Percentiles rank a stretch among this genome's conserved stretches.
Conservation (phyloP, 1,284 basidiomycete genomes). For the Quambalaria eucalypti region DNA sequence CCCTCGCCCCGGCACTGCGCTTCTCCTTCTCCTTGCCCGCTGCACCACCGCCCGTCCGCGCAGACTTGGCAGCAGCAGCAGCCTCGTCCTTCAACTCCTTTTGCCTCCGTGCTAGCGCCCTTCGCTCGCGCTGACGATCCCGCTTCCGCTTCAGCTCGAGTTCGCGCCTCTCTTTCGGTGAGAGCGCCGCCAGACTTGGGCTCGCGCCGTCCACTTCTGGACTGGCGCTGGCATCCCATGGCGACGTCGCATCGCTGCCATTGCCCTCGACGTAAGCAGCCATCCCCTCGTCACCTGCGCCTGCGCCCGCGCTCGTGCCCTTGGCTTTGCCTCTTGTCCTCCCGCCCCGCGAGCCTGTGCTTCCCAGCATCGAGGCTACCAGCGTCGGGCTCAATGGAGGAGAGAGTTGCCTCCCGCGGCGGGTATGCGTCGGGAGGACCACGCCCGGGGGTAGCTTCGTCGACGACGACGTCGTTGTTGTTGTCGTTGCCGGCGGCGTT, state of each 20-base stretch:
- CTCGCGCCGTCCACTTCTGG: neutral
- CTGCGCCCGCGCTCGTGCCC: no score
- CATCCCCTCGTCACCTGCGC: no score
- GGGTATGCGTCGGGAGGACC: neutral
- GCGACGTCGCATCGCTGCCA: neutral
- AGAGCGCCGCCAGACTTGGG: neutral
- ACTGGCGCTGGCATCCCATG: neutral
- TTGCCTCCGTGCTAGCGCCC: neutral
- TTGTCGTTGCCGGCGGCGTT: neutral
- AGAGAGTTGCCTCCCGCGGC: neutral
- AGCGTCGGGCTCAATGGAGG: neutral
- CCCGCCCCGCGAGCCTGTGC: neutral
- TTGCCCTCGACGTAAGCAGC: neutral
- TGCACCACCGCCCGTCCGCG: no score
- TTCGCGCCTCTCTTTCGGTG: neutral
- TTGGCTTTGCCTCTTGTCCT: no score
- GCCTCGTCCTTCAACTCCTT: neutral
- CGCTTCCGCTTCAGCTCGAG: conserved; percentile 4
- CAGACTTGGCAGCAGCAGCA: neutral
- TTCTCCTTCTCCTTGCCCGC: neutral
- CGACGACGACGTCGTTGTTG: neutral
- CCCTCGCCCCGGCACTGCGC: neutral
- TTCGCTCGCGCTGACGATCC: conserved; percentile 1
- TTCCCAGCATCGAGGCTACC: neutral
- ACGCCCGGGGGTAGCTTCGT: neutral